Evolutionary conservation across 1,284 basidiomycete genomes (phyloP).

Genomic region (Taiwanofungus camphoratus): DNA sequence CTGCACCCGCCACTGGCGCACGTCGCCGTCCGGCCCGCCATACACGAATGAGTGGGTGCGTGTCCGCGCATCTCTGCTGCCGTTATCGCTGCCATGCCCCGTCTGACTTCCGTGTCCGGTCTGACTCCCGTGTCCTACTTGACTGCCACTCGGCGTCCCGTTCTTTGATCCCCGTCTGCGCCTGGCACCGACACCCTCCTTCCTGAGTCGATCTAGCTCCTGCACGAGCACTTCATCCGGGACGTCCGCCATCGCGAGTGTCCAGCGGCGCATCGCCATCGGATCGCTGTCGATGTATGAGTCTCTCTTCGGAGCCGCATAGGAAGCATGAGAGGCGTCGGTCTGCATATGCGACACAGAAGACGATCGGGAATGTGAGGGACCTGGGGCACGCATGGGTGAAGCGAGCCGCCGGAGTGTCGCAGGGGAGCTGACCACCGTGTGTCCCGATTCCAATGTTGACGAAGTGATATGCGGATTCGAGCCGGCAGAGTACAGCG

Average conservation of each 20-base stretch:
- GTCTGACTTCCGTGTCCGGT: constrained; percentile 12
- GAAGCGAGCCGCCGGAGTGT: not conserved
- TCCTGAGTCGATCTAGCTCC: constrained; percentile 31
- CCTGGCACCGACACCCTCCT: too few species aligned
- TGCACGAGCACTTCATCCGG: constrained; percentile 32
- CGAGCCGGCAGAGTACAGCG: constrained; percentile 7
- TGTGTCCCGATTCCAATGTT: too few species aligned
- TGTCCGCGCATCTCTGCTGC: constrained; percentile 12
- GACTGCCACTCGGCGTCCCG: constrained; percentile 13
- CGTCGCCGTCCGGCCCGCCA: constrained; percentile 18
- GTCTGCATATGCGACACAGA: constrained; percentile 4
- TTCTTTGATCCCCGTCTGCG: too few species aligned
- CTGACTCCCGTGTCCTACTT: constrained; percentile 10
- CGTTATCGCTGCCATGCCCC: constrained; percentile 13
- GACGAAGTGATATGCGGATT: too few species aligned
- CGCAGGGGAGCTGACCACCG: too few species aligned
- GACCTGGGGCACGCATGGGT: not conserved
- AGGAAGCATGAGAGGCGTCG: not conserved
- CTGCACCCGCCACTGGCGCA: constrained; percentile 13
- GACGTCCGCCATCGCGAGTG: constrained; percentile 33
- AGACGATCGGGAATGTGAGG: not conserved
- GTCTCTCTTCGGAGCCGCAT: not conserved
- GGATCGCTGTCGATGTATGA: constrained; percentile 3
- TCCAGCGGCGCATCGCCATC: constrained; percentile 30
- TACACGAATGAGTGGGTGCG: constrained; percentile 18